Conservation (phyloP, 2,329 filamentous ascomycete species). For the Ceratocystis diversiconidia region DNA sequence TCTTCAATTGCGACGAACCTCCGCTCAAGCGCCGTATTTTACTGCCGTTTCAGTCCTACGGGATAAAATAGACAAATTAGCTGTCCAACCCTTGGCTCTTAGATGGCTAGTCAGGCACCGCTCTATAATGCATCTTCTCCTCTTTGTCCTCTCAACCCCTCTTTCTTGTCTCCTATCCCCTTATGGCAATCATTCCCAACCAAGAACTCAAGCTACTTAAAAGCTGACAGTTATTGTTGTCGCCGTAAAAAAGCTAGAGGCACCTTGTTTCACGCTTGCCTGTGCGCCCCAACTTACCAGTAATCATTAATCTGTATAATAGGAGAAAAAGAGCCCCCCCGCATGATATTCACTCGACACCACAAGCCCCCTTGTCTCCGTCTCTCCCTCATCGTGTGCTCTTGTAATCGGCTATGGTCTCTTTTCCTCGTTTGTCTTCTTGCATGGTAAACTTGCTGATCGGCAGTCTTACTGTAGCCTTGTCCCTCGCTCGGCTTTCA, state of each 20-base stretch:
- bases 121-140: background rate
- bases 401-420: no score
- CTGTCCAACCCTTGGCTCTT: background rate
- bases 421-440: background rate
- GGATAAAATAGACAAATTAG: background rate
- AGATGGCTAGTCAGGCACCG: background rate
- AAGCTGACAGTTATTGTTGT: background rate
- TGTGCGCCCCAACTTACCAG: background rate
- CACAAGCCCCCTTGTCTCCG: background rate
- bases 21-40: background rate
- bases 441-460: background rate
- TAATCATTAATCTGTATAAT: background rate
- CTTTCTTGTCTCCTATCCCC: no score
- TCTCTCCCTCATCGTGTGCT: background rate
- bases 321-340: background rate
- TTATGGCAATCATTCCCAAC: background rate
- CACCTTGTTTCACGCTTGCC: conserved; percentile 1
- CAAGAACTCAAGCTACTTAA: background rate
- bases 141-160: background rate
- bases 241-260: background rate
- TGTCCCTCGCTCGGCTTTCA: background rate
- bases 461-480: background rate
- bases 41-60: background rate
- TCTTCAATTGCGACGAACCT: background rate
- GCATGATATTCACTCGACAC: background rate